Base-by-base conservation (phyloP, 2,329 filamentous ascomycete species). In the Geosmithia flava region DNA sequence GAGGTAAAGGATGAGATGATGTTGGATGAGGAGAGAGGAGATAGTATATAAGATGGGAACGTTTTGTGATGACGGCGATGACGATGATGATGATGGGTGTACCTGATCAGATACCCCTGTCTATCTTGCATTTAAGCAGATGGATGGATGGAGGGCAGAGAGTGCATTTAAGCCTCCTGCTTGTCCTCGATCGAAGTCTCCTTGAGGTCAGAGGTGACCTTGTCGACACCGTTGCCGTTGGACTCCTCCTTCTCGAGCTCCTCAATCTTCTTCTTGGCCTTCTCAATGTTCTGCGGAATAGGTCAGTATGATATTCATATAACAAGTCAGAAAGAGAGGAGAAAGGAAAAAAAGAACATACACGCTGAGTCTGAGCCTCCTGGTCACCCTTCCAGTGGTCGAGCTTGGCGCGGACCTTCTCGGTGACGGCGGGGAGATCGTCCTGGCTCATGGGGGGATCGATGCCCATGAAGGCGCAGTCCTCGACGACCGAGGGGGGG, bases 181-280 rank as follows among this genome's bases (percentile, higher is more conserved):
- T 74, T 76, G 51, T 77, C 74, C 56, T 73, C 68, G 51, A 78
- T 58, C 42, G 73, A 69, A 49, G 68, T 62, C 54, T 76, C 67
- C 66, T 77, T 71, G 49, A 78, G 66, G 49, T 68, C 71, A 47
- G 70, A 62, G 46, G 72, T 69, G 48, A 71, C 70, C 51, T 75
- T 74, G 41, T 76, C 79, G 47, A 80, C 74, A 52, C 64, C 72
- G 60, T 70, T 71, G 55, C 55, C 59, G 54, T 63, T 66, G 56
- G 69, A 73, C 53, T 73, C 73, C 52, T 67, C 70, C 48, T 70
- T 67, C 59, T 96, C 91, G 49, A 97, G 79, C 56, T 83, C 82
- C 63, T 90, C 87, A 53, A 98, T 94, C 67, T 96, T 89, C 68
- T 91, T 91, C 74, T 95, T 85, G 52, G 93, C 93, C 69, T 96